A percentile compares a stretch with the other conserved stretches of the same genome.
These are phyloP conservation scores for Toxicodendron radicans DNA, from an alignment of 345 rosid genomes.

Conservation along the genomic window DNA sequence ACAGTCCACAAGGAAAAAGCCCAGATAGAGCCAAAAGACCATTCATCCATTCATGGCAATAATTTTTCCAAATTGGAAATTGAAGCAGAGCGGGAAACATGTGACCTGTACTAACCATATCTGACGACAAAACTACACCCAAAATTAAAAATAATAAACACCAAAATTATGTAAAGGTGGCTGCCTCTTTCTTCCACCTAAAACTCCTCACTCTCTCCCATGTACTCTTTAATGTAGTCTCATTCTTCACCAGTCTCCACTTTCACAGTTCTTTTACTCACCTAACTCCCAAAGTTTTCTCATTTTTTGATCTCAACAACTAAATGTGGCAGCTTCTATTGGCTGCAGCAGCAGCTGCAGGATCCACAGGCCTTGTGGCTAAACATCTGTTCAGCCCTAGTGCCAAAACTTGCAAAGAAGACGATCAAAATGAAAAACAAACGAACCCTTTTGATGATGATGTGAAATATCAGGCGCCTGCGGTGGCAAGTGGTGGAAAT, in stretches of 20 bases:
- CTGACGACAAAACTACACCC: constrained; percentile 4
- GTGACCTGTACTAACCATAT: constrained; percentile 27
- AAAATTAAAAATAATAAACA: no score
- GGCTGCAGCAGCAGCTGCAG: constrained; percentile 74
- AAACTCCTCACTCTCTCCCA: constrained; percentile 18
- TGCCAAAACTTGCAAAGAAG: background rate
- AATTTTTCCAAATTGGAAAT: constrained; percentile 21
- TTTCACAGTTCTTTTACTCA: background rate
- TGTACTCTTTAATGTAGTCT: constrained; percentile 15
- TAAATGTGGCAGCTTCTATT: constrained; percentile 78
- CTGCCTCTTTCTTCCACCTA: background rate
- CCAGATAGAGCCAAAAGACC: background rate
- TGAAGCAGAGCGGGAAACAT: constrained; percentile 56
- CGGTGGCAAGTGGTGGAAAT: constrained; percentile 16
- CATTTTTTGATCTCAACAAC: background rate
- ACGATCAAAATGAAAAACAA: constrained; percentile 13
- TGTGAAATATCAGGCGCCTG: constrained; percentile 20
- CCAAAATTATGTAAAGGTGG: background rate
- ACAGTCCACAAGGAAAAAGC: background rate
- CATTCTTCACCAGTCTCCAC: background rate
- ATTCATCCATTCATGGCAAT: background rate
- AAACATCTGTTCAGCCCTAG: constrained; percentile 43
- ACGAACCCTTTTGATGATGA: constrained; percentile 8
- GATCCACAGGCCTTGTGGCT: constrained; percentile 64
- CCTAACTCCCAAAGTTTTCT: background rate